A percentile compares a stretch with the other conserved stretches of the same genome.
Conservation (phyloP, 2,329 filamentous ascomycete genomes). For the Pseudogymnoascus sp. region DNA sequence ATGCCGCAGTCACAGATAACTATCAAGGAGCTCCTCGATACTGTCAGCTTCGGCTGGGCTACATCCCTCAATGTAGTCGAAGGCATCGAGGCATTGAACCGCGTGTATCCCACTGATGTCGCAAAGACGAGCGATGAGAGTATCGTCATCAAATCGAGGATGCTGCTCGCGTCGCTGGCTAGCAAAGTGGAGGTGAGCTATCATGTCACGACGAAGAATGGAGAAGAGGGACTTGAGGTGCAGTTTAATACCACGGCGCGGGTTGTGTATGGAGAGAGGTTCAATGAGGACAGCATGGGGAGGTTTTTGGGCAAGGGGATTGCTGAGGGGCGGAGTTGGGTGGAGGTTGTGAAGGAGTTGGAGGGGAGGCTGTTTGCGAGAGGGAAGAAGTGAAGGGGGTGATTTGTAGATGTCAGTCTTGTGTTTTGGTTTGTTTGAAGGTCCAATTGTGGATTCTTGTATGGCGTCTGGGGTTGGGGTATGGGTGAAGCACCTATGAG, state of each 20-base stretch:
- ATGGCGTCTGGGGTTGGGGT: slow-evolving; percentile 2
- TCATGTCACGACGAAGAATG: slow-evolving; percentile 44
- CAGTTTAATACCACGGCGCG: slow-evolving; percentile 48
- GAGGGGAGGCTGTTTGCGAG: slow-evolving; percentile 49
- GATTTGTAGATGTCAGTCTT: not conserved
- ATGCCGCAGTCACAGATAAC: slow-evolving; percentile 53
- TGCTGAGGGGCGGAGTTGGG: slow-evolving; percentile 44
- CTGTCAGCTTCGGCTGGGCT: slow-evolving; percentile 61
- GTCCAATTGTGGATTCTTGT: not conserved
- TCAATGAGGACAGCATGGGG: slow-evolving; percentile 68
- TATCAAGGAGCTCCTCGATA: slow-evolving; percentile 50
- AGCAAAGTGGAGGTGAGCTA: slow-evolving; percentile 64
- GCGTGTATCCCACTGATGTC: slow-evolving; percentile 60
- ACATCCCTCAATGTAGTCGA: slow-evolving; percentile 53
- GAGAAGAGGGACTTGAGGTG: slow-evolving; percentile 48
- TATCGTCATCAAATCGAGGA: slow-evolving; percentile 52
- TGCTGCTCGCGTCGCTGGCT: slow-evolving; percentile 58
- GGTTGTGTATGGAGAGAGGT: slow-evolving; percentile 71
- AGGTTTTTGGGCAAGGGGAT: slow-evolving; percentile 60
- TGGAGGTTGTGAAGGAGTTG: slow-evolving; percentile 49
- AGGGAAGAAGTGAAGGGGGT: slow-evolving; percentile 42
- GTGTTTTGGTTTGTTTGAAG: not conserved
- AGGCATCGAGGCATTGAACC: slow-evolving; percentile 55
- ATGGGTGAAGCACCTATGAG: not conserved
- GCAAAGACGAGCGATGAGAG: slow-evolving; percentile 58